Evolutionary conservation across 2,329 filamentous ascomycete species (phyloP).

Genomic region (Pseudonectria buxi): DNA sequence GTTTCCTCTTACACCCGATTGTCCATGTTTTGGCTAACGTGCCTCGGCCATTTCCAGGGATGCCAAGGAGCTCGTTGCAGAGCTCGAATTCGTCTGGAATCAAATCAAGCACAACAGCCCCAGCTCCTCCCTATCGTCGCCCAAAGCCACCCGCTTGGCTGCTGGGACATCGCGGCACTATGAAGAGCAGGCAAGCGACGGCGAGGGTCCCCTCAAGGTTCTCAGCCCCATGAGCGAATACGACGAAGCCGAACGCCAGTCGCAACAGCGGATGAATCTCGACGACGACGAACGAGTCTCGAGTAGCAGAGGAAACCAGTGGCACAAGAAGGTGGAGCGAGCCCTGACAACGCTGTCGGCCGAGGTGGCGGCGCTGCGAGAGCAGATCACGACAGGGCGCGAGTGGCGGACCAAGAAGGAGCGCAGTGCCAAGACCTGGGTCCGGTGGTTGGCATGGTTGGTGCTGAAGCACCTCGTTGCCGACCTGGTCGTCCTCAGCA

Average conservation of each 20-base stretch:
- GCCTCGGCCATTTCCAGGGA: conserved; percentile 42
- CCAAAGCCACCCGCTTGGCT: conserved; percentile 35
- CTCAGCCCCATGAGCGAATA: conserved; percentile 82
- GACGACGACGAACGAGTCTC: conserved; percentile 33
- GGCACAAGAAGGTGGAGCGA: conserved; percentile 76
- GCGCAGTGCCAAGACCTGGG: conserved; percentile 61
- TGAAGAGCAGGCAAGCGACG: conserved; percentile 40
- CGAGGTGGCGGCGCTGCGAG: conserved; percentile 84
- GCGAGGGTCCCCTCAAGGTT: conserved; percentile 57
- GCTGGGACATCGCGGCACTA: conserved; percentile 34
- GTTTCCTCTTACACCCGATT: background rate
- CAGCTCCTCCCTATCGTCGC: conserved; percentile 52
- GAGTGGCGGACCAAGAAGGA: conserved; percentile 62
- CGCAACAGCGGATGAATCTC: conserved; percentile 40
- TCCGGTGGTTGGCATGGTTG: conserved; percentile 63
- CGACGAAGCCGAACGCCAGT: conserved; percentile 57
- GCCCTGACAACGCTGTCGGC: conserved; percentile 84
- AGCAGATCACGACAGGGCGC: conserved; percentile 75
- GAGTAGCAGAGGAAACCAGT: conserved; percentile 44
- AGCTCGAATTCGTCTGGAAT: conserved; percentile 99
- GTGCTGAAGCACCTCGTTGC: conserved; percentile 65
- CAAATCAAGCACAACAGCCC: conserved; percentile 86
- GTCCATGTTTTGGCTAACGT: conserved; percentile 13
- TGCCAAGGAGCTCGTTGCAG: conserved; percentile 77
- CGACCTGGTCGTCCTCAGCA: conserved; percentile 58